Evolutionary conservation across 495 filamentous ascomycete genomes (phyloP), one percentile per base, ranked within the genome.

Genomic region (Aspergillus saccharolyticus): DNA sequence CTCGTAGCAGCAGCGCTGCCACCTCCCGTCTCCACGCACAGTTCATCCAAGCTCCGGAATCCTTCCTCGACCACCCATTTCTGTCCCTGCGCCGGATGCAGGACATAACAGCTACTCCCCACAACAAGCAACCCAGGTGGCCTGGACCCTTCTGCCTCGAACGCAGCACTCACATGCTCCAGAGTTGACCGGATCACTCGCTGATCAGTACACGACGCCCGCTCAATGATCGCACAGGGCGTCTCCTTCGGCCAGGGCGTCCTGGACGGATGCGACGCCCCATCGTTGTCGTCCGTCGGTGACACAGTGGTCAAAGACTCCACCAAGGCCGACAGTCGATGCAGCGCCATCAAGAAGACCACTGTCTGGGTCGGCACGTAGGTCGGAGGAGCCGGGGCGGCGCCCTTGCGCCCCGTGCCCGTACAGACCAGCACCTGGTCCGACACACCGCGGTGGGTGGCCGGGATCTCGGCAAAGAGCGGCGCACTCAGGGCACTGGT

Each of bases 311-410:
- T 88, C 54, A 92, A 69, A 54, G 85, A 83, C 3, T 75, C 77
- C 2, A 97, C 80, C 0, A 98, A 73, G 5, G 82, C 84, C 16
- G 67, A 78, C 0, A 98, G 81, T 16, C 94, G 82, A 74, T 98
- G 94, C 57, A 98, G 73, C 28, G 91, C 89, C 94, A 98, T 98
- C 24, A 98, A 71, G 55, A 97, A 96, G n/a, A 98, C 87, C 4
- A 91, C 89, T 0, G 94, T 98, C 56, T 91, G 80, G 3, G 81
- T 87, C 0, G 72, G 68, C 2, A 92, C 83, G 66, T 84, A 96
- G 60, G 86, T 84, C 0, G 94, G 95, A 43, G 90, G 90, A 19
- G 82, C 77, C 0, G 90, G 89, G 2, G 89, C 77, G 54, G 82
- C 85, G n/a, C 95, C 94, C 74, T 94, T 95, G 63, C 93, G 80